Conservation (phyloP, 805 yeast genomes). For the Schizosaccharomyces osmophilus region DNA sequence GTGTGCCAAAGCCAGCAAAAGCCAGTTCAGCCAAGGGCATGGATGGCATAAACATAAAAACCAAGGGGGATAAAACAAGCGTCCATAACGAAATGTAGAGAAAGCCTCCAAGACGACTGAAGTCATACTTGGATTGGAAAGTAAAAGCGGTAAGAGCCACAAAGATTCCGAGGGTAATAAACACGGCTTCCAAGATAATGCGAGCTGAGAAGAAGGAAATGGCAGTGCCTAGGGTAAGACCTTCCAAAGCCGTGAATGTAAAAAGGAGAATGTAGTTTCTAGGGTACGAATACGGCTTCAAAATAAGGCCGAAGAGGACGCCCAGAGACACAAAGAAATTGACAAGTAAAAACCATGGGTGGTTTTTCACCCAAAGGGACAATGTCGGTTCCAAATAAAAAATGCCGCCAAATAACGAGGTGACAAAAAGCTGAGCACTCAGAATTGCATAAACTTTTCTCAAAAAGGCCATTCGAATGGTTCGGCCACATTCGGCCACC, state of each 20-base stretch:
- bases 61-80: slow-evolving; percentile 45
- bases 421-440: slow-evolving; percentile 34
- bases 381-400: slow-evolving; percentile 23
- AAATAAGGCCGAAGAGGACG: slow-evolving; percentile 35
- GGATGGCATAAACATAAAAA: slow-evolving; percentile 43
- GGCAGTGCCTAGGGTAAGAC: slow-evolving; percentile 44
- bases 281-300: slow-evolving; percentile 47
- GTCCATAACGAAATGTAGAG: slow-evolving; percentile 35
- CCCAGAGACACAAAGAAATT: slow-evolving; percentile 36
- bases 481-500: slow-evolving; percentile 54
- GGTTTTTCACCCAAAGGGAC: slow-evolving; percentile 29
- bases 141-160: slow-evolving; percentile 59
- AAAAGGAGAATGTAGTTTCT: slow-evolving; percentile 33
- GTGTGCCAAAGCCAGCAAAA: slow-evolving; percentile 51
- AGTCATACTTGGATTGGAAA: slow-evolving; percentile 52
- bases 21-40: slow-evolving; percentile 32
- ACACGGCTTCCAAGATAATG: slow-evolving; percentile 43
- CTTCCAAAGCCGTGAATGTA: slow-evolving; percentile 50
- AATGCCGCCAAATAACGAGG: slow-evolving; percentile 31
- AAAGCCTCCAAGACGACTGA: slow-evolving; percentile 40
- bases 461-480: slow-evolving; percentile 49
- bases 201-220: slow-evolving; percentile 38
- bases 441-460: slow-evolving; percentile 59
- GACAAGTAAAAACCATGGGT: slow-evolving; percentile 35
- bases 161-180: slow-evolving; percentile 44